Evolutionary conservation across 192 early-diverging fungal genomes (phyloP).

Genomic region (Backusella sp.): DNA sequence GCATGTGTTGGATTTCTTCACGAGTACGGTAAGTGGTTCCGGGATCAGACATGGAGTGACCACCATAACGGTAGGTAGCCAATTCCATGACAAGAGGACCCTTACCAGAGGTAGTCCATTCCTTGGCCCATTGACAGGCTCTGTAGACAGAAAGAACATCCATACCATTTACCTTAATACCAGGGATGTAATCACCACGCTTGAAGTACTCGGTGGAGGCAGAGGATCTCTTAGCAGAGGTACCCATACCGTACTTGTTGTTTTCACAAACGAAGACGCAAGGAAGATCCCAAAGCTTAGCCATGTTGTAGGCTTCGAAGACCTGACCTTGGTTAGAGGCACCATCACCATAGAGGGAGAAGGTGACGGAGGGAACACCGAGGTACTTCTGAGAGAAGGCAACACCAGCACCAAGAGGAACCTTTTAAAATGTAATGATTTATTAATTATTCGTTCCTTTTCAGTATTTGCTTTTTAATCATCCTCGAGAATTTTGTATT

Average conservation of each 20-base stretch:
- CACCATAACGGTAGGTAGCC: constrained; percentile 98
- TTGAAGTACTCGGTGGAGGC: constrained; percentile 94
- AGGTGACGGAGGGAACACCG: constrained; percentile 73
- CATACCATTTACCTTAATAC: constrained; percentile 83
- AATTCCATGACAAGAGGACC: constrained; percentile 95
- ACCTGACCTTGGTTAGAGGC: constrained; percentile 99
- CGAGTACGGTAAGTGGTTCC: constrained; percentile 99
- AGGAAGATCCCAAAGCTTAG: constrained; percentile 96
- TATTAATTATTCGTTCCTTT: background rate
- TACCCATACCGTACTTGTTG: constrained; percentile 99
- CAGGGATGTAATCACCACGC: constrained; percentile 96
- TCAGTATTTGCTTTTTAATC: background rate
- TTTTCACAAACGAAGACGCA: constrained; percentile 97
- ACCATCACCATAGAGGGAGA: constrained; percentile 96
- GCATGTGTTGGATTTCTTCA: constrained; percentile 99
- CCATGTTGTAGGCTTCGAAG: constrained; percentile 99
- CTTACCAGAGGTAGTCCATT: constrained; percentile 77
- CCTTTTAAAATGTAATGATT: background rate
- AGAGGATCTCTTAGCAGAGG: constrained; percentile 81
- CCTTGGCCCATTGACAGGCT: constrained; percentile 78
- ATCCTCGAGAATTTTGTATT: background rate
- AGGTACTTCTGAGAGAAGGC: constrained; percentile 95
- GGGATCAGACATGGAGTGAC: constrained; percentile 99
- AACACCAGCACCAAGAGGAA: constrained; percentile 76
- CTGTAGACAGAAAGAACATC: constrained; percentile 90